Base-by-base conservation (phyloP, 2,329 filamentous ascomycete genomes). In the Dactylonectria macrodidyma region DNA sequence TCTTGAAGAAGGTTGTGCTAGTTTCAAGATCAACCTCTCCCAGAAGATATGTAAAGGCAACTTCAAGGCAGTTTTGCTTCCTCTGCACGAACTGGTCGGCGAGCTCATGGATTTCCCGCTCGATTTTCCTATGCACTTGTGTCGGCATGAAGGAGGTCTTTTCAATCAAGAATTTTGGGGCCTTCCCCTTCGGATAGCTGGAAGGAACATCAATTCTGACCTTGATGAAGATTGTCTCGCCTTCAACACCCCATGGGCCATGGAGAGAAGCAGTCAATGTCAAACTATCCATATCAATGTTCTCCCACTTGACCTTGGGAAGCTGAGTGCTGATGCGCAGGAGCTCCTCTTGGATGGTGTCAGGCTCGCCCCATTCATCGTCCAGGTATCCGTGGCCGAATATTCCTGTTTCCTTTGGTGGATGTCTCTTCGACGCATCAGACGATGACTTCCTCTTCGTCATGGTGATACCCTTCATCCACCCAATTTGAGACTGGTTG, bases 381-480 rank as follows among this genome's bases (percentile, higher is more conserved):
- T 88, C 85, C 34, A 84, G 85, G 65, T 86, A 88, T 34, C 80
- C 83, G 22, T 85, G 85, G 24, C 84, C 83, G 63, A 88, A 86
- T 67, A 88, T 81, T 8, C 81, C 80, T 70, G 88, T 82, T 78
- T 87, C 84, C 81, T 88, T 81, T 70, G 88, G 83, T 75, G 85
- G 79, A 76, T 87, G 78, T 78, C 88, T 82, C 77, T 78, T 79
- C 10, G 74, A 69, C 10, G 71, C 73, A 47, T 84, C 83, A 12
- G 80, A 74, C 2, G 82, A 82, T 1, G 82, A 77, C 71, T 87
- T 89, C 62, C 85, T 82, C 77, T 87, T 89, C 56, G 85, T 89
- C 83, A 91, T 89, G 36, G 87, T 90, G 66, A 92, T 90, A 5
- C 90, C 90, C 75, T 89, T 91, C 88, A 92, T 91, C 90, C 90